Percentiles rank a stretch among this genome's conserved stretches.
These are phyloP conservation scores for Candida sonorensis DNA, from an alignment of 805 yeast species.

Conservation along the genomic window DNA sequence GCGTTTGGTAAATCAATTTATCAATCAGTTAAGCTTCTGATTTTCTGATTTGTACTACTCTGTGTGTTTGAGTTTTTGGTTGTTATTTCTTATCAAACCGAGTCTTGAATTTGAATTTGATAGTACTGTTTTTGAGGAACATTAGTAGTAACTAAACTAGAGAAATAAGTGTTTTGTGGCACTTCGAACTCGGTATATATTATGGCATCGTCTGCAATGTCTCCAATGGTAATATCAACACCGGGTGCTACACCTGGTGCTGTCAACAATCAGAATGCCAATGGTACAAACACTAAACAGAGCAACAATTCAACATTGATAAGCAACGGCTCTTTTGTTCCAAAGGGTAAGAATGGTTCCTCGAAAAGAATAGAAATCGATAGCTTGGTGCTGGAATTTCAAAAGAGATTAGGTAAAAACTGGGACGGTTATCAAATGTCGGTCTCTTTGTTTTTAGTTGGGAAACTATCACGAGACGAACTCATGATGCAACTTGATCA, in stretches of 20 bases:
- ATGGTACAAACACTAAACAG: background rate
- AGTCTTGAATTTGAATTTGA: too few species aligned
- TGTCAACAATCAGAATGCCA: too few species aligned
- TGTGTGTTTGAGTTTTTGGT: too few species aligned
- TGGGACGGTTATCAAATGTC: slow-evolving; percentile 88
- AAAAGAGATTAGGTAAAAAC: slow-evolving; percentile 60
- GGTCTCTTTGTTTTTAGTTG: slow-evolving; percentile 68
- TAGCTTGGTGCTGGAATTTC: slow-evolving; percentile 63
- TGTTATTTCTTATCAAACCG: too few species aligned
- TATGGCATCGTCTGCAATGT: slow-evolving; percentile 2
- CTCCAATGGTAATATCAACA: slow-evolving; percentile 1
- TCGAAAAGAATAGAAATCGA: slow-evolving; percentile 51
- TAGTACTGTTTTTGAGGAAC: too few species aligned
- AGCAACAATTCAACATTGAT: slow-evolving; percentile 1
- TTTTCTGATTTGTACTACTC: too few species aligned
- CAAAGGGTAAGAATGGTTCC: slow-evolving; percentile 16
- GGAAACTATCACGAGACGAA: slow-evolving; percentile 73
- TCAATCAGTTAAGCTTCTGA: too few species aligned
- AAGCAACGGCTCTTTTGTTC: slow-evolving; percentile 5
- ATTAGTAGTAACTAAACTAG: too few species aligned
- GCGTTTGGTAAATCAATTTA: too few species aligned
- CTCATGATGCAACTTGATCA: slow-evolving; percentile 51
- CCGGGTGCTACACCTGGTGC: too few species aligned
- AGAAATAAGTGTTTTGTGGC: too few species aligned
- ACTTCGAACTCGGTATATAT: too few species aligned